A percentile compares a stretch with the other conserved stretches of the same genome.
These are phyloP conservation scores for Carex sylvatica DNA, from an alignment of 202 grass and related monocot species.

Conservation along the genomic window DNA sequence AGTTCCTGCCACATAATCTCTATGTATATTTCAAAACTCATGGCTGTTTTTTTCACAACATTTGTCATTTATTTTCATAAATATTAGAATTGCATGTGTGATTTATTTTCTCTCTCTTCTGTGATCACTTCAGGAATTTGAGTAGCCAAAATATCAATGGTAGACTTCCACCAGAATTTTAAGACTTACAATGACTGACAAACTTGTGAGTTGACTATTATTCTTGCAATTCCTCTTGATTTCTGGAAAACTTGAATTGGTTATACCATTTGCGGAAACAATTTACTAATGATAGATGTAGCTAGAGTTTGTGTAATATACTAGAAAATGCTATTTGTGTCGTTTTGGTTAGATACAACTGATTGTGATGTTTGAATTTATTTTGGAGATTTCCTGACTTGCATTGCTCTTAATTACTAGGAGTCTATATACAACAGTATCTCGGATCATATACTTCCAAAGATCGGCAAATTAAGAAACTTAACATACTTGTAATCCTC, in stretches of 20 bases:
- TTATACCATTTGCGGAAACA: background rate
- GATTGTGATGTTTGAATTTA: background rate
- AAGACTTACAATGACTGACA: background rate
- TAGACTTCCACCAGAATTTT: background rate
- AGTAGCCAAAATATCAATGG: background rate
- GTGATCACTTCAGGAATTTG: slow-evolving; percentile 11
- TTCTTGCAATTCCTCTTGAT: slow-evolving; percentile 10
- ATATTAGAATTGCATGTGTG: background rate
- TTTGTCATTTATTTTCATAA: background rate
- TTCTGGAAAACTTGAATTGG: background rate
- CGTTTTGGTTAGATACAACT: background rate
- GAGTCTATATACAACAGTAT: slow-evolving; percentile 7
- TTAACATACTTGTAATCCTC: slow-evolving; percentile 15
- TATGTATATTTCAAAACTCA: slow-evolving; percentile 2
- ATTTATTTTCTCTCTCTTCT: background rate
- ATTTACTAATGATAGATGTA: slow-evolving; percentile 9
- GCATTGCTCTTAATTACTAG: background rate
- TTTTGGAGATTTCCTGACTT: slow-evolving; percentile 11
- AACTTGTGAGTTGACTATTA: no score
- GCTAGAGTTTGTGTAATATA: background rate
- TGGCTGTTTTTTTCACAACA: background rate
- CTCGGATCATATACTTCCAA: background rate
- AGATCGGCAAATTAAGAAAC: background rate
- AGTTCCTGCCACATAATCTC: slow-evolving; percentile 14
- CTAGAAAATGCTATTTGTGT: background rate